Evolutionary conservation across 148 eudicot genomes (phyloP), one percentile per base, ranked within the genome.

Genomic region (Simmondsia chinensis): DNA sequence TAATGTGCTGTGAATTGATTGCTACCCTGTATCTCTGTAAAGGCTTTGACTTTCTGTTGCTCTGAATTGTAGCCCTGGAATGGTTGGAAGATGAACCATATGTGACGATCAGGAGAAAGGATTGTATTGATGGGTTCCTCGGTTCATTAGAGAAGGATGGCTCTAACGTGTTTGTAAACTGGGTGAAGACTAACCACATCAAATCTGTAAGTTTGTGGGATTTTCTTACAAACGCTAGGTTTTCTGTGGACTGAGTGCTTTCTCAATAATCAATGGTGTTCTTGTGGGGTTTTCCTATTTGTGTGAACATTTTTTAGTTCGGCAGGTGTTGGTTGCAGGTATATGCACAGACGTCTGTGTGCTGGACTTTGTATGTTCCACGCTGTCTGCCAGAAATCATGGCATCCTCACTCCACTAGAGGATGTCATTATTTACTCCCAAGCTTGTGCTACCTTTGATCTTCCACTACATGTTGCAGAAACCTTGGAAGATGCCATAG

Each of bases 301-400:
- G n/a, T n/a, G n/a, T n/a, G 27, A 41, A 31, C 29, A 6, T 36
- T 43, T 43, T 65, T 21, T 43, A 19, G 39, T 47, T 64, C 22
- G 54, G 56, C 57, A 89, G 97, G 58, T 85, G 41, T 44, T 91
- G 85, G 95, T 85, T 31, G 79, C 76, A 8, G 97, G 97, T 15
- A 82, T 91, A 54, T 91, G 97, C 75, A 82, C 97, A 4, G 97
- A 91, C 59, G 46, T 91, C 18, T 91, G 97, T 48, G 95, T 91
- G 39, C 67, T 91, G 13, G 97, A 91, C 60, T 85, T 91, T 28
- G 76, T 64, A 8, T 82, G 95, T 46, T 82, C 97, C 43, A 54
- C 88, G 18, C 63, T 91, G 23, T 74, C 97, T 50, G 95, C 85
- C 34, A 76, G 97, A 70, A 91, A 91, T 52, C 94, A 77, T 15